These are phyloP conservation scores for Trichoderma oligosporum DNA, from an alignment of 2,329 filamentous ascomycete genomes.

Conservation along the genomic window DNA sequence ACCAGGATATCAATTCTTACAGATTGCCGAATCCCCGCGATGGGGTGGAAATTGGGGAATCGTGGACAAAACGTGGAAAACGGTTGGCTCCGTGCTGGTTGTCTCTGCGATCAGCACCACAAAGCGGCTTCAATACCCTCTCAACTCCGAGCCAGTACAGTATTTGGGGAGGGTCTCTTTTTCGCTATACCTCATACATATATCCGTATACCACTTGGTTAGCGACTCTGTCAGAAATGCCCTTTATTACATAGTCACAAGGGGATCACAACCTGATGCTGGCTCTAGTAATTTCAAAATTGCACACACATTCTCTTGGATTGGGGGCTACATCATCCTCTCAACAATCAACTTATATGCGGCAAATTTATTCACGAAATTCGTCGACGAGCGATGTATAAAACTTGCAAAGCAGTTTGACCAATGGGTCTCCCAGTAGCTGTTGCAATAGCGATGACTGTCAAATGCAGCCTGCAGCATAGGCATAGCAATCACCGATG, in stretches of 20 bases:
- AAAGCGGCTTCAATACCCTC: not conserved
- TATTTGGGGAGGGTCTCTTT: constrained; percentile 14
- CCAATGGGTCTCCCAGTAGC: constrained; percentile 7
- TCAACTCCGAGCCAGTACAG: constrained; percentile 3
- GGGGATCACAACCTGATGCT: not conserved
- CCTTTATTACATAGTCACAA: constrained; percentile 9
- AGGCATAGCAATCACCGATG: not conserved
- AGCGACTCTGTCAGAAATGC: not conserved
- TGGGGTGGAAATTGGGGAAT: constrained; percentile 8
- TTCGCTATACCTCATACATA: constrained; percentile 10
- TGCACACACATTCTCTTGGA: constrained; percentile 7
- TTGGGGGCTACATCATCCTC: constrained; percentile 7
- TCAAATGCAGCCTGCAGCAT: not conserved
- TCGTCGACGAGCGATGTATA: constrained; percentile 13
- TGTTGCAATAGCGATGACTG: not conserved
- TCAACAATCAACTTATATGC: constrained; percentile 4
- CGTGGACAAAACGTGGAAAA: constrained; percentile 13
- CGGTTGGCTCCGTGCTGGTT: constrained; percentile 8
- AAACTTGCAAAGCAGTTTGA: constrained; percentile 5
- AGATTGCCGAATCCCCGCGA: constrained; percentile 7
- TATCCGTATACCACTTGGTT: constrained; percentile 9
- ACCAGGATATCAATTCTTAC: constrained; percentile 13
- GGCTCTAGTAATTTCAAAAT: not conserved
- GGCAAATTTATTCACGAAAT: constrained; percentile 6
- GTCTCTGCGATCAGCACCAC: constrained; percentile 7